Evolutionary conservation across 805 yeast species (phyloP).

Genomic region (Pichia membranifaciens): DNA sequence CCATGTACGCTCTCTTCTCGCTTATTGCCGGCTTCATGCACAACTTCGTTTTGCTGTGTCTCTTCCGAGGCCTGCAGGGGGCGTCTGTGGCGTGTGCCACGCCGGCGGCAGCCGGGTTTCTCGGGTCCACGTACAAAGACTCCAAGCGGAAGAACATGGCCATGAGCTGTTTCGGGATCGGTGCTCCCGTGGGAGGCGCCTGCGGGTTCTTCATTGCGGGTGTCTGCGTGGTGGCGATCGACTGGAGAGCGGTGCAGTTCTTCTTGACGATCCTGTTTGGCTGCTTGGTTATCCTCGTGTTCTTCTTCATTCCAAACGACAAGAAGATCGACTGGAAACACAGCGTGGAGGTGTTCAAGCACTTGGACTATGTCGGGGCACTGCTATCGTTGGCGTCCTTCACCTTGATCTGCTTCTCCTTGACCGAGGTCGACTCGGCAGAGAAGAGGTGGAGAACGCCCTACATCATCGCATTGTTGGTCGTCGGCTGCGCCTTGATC

Average conservation of each 20-base stretch:
- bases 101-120: conserved; percentile 43
- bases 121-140: conserved; percentile 37
- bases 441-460: conserved; percentile 41
- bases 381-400: conserved; percentile 36
- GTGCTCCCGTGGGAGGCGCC: conserved; percentile 45
- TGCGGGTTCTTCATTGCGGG: conserved; percentile 41
- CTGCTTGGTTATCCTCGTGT: conserved; percentile 18
- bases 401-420: conserved; percentile 37
- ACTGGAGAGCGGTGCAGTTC: conserved; percentile 39
- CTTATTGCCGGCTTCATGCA: conserved; percentile 35
- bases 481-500: conserved; percentile 35
- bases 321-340: conserved; percentile 23
- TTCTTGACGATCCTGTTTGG: conserved; percentile 36
- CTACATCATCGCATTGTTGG: conserved; percentile 39
- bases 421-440: conserved; percentile 39
- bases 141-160: conserved; percentile 37
- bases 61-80: conserved; percentile 42
- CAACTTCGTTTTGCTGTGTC: conserved; percentile 32
- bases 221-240: conserved; percentile 33
- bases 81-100: conserved; percentile 38
- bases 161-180: conserved; percentile 39
- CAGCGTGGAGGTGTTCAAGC: conserved; percentile 22
- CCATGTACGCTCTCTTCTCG: conserved; percentile 28
- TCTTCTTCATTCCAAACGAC: conserved; percentile 34
- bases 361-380: conserved; percentile 40